Conservation (phyloP, 139 green algal species). For the Spirogloea muscicola region DNA sequence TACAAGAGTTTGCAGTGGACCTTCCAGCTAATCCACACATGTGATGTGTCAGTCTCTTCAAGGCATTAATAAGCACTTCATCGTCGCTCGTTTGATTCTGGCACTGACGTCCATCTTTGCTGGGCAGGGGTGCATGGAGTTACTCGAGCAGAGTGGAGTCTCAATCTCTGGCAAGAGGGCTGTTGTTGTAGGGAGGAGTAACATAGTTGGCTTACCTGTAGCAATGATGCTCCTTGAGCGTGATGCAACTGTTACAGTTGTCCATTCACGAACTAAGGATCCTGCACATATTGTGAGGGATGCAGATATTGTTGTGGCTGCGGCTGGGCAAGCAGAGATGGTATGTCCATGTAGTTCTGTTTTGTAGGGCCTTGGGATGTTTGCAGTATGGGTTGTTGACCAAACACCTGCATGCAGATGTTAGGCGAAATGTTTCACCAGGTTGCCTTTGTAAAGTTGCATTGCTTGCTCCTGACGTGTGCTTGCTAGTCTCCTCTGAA, state of each 20-base stretch:
- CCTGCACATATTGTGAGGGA: constrained; percentile 46
- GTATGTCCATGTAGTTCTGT: no score
- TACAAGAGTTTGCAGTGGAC: constrained; percentile 15
- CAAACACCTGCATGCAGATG: no score
- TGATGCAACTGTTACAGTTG: constrained; percentile 82
- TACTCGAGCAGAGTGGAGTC: constrained; percentile 57
- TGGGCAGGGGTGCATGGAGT: constrained; percentile 29
- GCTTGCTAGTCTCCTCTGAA: neutral
- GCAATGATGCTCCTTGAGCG: constrained; percentile 75
- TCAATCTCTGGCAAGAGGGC: constrained; percentile 61
- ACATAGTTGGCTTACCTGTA: constrained; percentile 93
- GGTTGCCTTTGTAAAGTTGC: no score
- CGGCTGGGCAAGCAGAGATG: constrained; percentile 78
- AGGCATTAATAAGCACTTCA: constrained; percentile 30
- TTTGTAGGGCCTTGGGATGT: no score
- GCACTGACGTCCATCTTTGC: constrained; percentile 10
- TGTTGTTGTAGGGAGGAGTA: constrained; percentile 83
- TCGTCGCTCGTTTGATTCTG: constrained; percentile 51
- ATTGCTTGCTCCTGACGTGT: no score
- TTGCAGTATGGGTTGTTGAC: no score
- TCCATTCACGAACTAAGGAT: constrained; percentile 68
- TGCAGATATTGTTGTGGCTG: constrained; percentile 94
- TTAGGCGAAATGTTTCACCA: no score
- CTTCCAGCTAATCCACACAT: no score
- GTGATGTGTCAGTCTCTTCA: neutral